phyloP scores from a whole-genome alignment of 2,329 filamentous ascomycete genomes.

The Pseudocercospora musae region DNA sequence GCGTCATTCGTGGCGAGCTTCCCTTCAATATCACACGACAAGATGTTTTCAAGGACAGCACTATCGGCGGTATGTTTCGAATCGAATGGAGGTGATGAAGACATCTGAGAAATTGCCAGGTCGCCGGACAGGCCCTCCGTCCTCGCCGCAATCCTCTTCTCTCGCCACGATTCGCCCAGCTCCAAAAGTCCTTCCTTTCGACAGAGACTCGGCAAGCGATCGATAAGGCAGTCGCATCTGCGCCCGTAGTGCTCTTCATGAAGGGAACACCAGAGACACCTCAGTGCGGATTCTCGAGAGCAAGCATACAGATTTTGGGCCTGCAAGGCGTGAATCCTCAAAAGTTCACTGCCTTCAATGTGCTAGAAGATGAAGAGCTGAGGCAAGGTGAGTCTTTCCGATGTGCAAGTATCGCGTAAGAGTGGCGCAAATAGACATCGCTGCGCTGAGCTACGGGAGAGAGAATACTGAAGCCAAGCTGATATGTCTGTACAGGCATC shows the following conservation, averaged over 20 bases:
- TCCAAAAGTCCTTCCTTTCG: constrained; percentile 68
- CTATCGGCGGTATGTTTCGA: constrained; percentile 26
- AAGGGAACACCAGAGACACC: constrained; percentile 96
- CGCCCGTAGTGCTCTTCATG: constrained; percentile 97
- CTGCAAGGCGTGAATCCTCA: constrained; percentile 90
- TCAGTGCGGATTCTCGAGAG: constrained; percentile 94
- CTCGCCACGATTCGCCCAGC: constrained; percentile 44
- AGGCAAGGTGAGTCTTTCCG: constrained; percentile 61
- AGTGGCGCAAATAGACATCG: neutral
- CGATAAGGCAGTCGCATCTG: constrained; percentile 80
- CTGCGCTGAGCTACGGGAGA: neutral
- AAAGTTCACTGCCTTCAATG: constrained; percentile 98
- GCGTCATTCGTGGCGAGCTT: constrained; percentile 6
- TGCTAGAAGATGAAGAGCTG: constrained; percentile 85
- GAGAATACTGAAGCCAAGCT: neutral
- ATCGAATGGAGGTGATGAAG: neutral
- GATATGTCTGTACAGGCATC: constrained; percentile 62
- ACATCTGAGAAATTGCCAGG: constrained; percentile 33
- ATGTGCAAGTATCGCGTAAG: neutral
- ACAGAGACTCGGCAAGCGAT: constrained; percentile 77
- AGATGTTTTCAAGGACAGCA: constrained; percentile 33
- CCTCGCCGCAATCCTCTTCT: constrained; percentile 40
- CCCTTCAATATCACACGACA: constrained; percentile 5
- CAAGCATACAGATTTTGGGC: constrained; percentile 90
- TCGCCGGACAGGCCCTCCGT: constrained; percentile 47